phyloP scores from a whole-genome alignment of 2,329 filamentous ascomycete genomes.

The Pyrenophora graminea region DNA sequence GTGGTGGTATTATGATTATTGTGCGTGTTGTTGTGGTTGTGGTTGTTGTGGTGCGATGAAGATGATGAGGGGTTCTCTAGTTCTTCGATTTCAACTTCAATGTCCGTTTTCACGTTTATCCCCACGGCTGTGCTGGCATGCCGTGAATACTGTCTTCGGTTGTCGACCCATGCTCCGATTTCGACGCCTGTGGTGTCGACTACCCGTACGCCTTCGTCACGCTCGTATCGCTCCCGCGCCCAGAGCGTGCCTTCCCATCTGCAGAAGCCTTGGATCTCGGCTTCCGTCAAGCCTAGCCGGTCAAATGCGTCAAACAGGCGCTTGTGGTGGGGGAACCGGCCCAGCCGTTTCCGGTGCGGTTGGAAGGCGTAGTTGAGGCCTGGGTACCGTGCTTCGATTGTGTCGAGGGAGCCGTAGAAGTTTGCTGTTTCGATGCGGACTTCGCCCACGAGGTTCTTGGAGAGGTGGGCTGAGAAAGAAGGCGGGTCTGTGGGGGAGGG shows the following conservation, averaged over 20 bases:
- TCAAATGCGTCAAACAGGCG: slow-evolving; percentile 78
- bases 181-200: slow-evolving; percentile 72
- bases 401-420: slow-evolving; percentile 79
- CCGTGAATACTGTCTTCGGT: slow-evolving; percentile 1
- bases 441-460: slow-evolving; percentile 73
- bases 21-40: slow-evolving; percentile 1
- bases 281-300: slow-evolving; percentile 66
- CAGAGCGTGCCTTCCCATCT: slow-evolving; percentile 84
- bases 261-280: slow-evolving; percentile 72
- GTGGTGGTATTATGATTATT: not conserved
- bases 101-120: slow-evolving; percentile 51
- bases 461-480: slow-evolving; percentile 71
- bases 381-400: slow-evolving; percentile 78
- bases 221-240: slow-evolving; percentile 80
- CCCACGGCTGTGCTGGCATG: slow-evolving; percentile 11
- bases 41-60: slow-evolving; percentile 2
- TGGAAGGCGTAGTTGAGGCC: slow-evolving; percentile 76
- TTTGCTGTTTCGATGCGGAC: slow-evolving; percentile 77
- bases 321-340: slow-evolving; percentile 76
- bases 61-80: not conserved
- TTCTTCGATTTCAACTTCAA: slow-evolving; percentile 48
- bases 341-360: slow-evolving; percentile 76
- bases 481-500: slow-evolving; percentile 70
- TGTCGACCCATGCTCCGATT: slow-evolving; percentile 64
- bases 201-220: slow-evolving; percentile 72